Evolutionary conservation across 2,329 filamentous ascomycete species (phyloP).

Genomic region (Cyphellophora attinorum): DNA sequence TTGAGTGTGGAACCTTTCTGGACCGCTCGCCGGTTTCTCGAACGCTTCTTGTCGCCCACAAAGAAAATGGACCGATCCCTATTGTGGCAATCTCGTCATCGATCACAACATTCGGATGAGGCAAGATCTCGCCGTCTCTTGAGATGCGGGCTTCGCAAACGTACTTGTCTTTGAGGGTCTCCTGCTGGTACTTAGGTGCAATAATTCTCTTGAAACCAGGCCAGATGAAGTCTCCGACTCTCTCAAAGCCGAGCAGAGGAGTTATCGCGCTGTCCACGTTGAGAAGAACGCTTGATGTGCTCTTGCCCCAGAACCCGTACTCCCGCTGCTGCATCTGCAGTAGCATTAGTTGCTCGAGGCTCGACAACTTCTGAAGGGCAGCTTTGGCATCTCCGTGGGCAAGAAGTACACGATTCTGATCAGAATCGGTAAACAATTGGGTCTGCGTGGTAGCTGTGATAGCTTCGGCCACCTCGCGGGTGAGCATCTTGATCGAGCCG

Average conservation of each 20-base stretch:
- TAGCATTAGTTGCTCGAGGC: conserved; percentile 16
- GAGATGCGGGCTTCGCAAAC: conserved; percentile 3
- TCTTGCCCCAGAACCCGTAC: no score
- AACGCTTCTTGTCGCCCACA: conserved; percentile 25
- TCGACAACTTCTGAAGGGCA: conserved; percentile 14
- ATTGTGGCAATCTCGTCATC: conserved; percentile 6
- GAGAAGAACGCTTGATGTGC: not conserved
- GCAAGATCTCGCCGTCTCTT: not conserved
- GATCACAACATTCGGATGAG: not conserved
- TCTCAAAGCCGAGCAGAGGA: not conserved
- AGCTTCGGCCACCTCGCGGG: conserved; percentile 11
- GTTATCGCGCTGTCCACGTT: not conserved
- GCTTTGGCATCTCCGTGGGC: conserved; percentile 11
- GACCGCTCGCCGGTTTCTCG: conserved; percentile 22
- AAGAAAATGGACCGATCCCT: conserved; percentile 18
- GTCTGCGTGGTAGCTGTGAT: conserved; percentile 12
- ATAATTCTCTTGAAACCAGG: conserved; percentile 2
- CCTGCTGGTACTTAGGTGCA: not conserved
- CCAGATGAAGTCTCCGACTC: not conserved
- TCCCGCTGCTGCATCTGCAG: conserved; percentile 1
- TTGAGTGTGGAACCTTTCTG: conserved; percentile 10
- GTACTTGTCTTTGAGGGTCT: conserved; percentile 1
- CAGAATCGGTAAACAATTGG: conserved; percentile 11
- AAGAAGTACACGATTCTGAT: conserved; percentile 12
- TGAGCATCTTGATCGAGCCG: conserved; percentile 15